Evolutionary conservation across 1,284 basidiomycete species (phyloP), one percentile per base, ranked within the genome.

Genomic region (Vanrija sp.): DNA sequence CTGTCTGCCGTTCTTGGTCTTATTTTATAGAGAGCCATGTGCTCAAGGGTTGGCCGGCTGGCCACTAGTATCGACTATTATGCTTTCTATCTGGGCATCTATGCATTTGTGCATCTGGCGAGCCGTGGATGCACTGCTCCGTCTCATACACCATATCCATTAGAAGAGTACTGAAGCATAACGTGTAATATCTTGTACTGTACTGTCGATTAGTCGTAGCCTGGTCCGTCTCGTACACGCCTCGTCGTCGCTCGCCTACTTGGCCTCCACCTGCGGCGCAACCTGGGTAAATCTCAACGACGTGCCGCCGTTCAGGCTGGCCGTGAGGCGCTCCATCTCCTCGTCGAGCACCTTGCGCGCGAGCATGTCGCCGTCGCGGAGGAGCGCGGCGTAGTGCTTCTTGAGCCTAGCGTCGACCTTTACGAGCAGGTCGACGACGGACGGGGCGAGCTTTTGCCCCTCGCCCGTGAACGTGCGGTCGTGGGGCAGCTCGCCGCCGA

Each of bases 381-480:
- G 54, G 0, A 79, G 59, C 6, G 58, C 42, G 2, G 64, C 61
- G 50, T 75, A 72, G 58, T 77, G 66, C 68, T 77, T 78, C 75
- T 76, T 78, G 8, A 79, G 57, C 55, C 66, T 69, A n/a, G 60
- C 53, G 59, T 79, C 78, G 6, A 73, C 67, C 61, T 78, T 78
- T 44, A 66, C 31, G 6, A 78, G 72, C 19, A 75, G 57, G n/a
- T 79, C 77, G 9, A 72, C 61, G 18, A 77, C 51, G 20, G 59
- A 56, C 15, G 69, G 67, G 12, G 71, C 75, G 44, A 77, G 57
- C 47, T 67, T 65, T 44, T 73, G 72, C 16, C 72, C 72, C 48
- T 72, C 71, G n/a, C 72, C 72, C 3, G 71, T 62, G 43, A 72
- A 54, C 5, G 60, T 62, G 47, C 60, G 43, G 55, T 67, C 65